A percentile compares a stretch with the other conserved stretches of the same genome.
These are phyloP conservation scores for Lodderomyces theae DNA, from an alignment of 1,139 yeast genomes.

Conservation along the genomic window DNA sequence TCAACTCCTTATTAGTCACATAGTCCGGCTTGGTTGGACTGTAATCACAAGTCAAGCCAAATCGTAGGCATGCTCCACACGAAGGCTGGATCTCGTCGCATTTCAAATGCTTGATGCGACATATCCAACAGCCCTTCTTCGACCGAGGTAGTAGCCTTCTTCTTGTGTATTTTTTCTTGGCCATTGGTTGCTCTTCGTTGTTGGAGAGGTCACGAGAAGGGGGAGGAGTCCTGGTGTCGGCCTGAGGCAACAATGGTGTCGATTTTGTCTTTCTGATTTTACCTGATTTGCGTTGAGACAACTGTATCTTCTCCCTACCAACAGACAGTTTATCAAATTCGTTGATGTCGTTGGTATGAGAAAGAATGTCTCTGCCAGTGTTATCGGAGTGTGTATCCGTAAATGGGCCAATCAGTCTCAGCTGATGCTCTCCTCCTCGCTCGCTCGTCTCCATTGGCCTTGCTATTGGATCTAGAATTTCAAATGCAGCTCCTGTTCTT, in stretches of 20 bases:
- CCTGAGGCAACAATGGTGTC: not conserved
- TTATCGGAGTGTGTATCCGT: too few relatives aligned
- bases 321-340: too few relatives aligned
- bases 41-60: slow-evolving; percentile 47
- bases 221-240: too few relatives aligned
- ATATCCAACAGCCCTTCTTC: slow-evolving; percentile 49
- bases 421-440: not conserved
- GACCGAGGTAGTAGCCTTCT: slow-evolving; percentile 44
- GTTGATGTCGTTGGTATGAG: not conserved
- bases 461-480: not conserved
- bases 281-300: not conserved
- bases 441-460: not conserved
- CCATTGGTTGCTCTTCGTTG: slow-evolving; percentile 10
- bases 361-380: too few relatives aligned
- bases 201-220: too few relatives aligned
- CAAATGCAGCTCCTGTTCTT: not conserved
- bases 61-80: slow-evolving; percentile 39
- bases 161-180: slow-evolving; percentile 36
- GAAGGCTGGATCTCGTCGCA: slow-evolving; percentile 43
- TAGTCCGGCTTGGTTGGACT: slow-evolving; percentile 41
- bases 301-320: too few relatives aligned
- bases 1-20: slow-evolving; percentile 36
- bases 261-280: not conserved
- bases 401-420: too few relatives aligned
- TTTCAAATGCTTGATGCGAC: slow-evolving; percentile 49